Evolutionary conservation across 176 grass and related monocot genomes (phyloP).

Genomic region (Eremochloa ophiuroides): DNA sequence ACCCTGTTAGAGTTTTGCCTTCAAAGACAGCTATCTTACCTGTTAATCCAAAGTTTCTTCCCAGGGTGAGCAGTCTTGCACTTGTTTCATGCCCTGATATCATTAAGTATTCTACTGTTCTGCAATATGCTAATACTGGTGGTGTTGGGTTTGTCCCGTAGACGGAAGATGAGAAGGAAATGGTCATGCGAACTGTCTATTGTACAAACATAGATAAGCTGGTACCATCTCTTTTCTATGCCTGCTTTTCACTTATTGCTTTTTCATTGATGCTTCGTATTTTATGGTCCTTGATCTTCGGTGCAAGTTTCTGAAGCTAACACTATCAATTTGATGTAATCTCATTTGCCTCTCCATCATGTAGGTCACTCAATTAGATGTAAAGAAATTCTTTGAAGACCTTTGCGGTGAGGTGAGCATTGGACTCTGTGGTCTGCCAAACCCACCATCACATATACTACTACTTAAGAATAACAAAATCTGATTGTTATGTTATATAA

Average conservation of each 20-base stretch:
- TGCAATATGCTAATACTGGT: slow-evolving; percentile 22
- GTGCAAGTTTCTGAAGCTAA: background rate
- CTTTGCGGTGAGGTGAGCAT: slow-evolving; percentile 79
- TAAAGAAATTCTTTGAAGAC: slow-evolving; percentile 83
- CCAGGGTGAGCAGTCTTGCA: slow-evolving; percentile 41
- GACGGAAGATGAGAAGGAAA: slow-evolving; percentile 90
- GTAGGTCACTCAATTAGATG: slow-evolving; percentile 82
- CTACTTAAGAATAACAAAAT: background rate
- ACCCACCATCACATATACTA: background rate
- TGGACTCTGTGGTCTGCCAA: background rate
- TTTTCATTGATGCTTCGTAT: background rate
- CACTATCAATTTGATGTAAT: slow-evolving; percentile 14
- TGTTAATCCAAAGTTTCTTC: slow-evolving; percentile 98
- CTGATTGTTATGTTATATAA: background rate
- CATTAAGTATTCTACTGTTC: background rate
- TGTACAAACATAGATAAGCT: slow-evolving; percentile 99
- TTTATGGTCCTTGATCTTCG: slow-evolving; percentile 5
- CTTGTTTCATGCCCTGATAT: background rate
- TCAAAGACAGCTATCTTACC: slow-evolving; percentile 97
- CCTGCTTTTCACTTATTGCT: background rate
- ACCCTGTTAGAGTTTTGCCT: slow-evolving; percentile 92
- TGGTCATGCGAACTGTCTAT: slow-evolving; percentile 92
- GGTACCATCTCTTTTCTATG: slow-evolving; percentile 37
- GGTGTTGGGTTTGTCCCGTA: slow-evolving; percentile 26
- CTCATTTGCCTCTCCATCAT: background rate